These are phyloP conservation scores for Ascochyta clinopodiicola DNA, from an alignment of 2,329 filamentous ascomycete genomes.

Conservation along the genomic window DNA sequence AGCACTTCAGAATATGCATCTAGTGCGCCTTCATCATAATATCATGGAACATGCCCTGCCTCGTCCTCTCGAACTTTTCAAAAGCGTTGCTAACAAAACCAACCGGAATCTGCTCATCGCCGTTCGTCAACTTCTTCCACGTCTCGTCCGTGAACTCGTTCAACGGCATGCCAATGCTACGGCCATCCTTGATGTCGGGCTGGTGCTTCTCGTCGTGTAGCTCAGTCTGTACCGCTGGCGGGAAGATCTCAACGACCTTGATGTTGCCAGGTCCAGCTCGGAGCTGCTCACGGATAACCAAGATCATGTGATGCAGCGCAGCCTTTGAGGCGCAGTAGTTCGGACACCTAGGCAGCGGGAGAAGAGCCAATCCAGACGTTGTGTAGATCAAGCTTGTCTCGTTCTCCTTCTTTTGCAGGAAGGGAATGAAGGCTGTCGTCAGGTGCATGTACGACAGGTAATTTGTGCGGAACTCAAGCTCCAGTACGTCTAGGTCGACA, in stretches of 20 bases:
- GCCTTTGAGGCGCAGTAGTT: slow-evolving; percentile 65
- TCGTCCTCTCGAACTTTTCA: slow-evolving; percentile 56
- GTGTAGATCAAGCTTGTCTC: slow-evolving; percentile 56
- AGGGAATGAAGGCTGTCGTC: slow-evolving; percentile 58
- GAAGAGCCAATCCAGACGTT: slow-evolving; percentile 58
- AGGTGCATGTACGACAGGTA: slow-evolving; percentile 59
- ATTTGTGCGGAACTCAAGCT: slow-evolving; percentile 59
- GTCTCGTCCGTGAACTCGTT: slow-evolving; percentile 59
- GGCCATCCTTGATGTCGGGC: slow-evolving; percentile 59
- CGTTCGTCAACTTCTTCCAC: slow-evolving; percentile 54
- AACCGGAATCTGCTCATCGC: slow-evolving; percentile 61
- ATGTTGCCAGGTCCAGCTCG: slow-evolving; percentile 54
- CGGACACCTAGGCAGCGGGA: slow-evolving; percentile 56
- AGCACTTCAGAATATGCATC: neutral
- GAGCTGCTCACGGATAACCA: slow-evolving; percentile 60
- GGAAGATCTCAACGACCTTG: slow-evolving; percentile 63
- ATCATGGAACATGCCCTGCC: slow-evolving; percentile 51
- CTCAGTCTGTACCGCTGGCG: slow-evolving; percentile 64
- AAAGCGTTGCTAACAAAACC: slow-evolving; percentile 52
- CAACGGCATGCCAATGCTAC: slow-evolving; percentile 61
- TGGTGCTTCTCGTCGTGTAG: slow-evolving; percentile 63
- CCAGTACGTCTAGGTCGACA: slow-evolving; percentile 53
- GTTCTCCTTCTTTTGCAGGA: slow-evolving; percentile 54
- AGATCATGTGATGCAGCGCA: slow-evolving; percentile 61
- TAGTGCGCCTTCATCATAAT: slow-evolving; percentile 31